Conservation (phyloP, 352 stramenopile species). For the Phytophthora brassicae region DNA sequence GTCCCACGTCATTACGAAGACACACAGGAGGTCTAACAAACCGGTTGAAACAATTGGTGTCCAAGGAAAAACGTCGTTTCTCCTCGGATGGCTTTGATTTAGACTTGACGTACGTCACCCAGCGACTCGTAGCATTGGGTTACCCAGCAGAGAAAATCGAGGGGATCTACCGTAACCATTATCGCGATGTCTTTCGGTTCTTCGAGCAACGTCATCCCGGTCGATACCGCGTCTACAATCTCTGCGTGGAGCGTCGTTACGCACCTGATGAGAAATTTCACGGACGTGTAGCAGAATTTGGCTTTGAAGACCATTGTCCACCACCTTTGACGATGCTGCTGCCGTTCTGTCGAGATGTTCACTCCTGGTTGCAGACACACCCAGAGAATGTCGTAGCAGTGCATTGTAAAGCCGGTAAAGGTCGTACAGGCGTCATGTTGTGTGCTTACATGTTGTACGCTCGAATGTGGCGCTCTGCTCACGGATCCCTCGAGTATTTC, state of each 20-base stretch:
- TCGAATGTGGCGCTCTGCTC: conserved; percentile 54
- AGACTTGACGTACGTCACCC: conserved; percentile 91
- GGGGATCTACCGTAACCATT: conserved; percentile 89
- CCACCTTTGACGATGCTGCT: conserved; percentile 73
- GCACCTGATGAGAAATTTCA: conserved; percentile 76
- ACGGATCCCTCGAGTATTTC: conserved; percentile 73
- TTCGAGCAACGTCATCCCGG: conserved; percentile 81
- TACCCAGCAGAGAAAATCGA: conserved; percentile 89
- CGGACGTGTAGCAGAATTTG: conserved; percentile 68
- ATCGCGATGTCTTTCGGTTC: conserved; percentile 89
- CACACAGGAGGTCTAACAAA: conserved; percentile 38
- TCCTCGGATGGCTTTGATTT: conserved; percentile 90
- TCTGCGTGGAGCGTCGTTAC: conserved; percentile 87
- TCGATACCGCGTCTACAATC: conserved; percentile 91
- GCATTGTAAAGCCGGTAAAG: conserved; percentile 92
- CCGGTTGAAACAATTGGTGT: conserved; percentile 84
- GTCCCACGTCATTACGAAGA: conserved; percentile 21
- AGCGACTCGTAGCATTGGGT: conserved; percentile 85
- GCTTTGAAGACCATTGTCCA: conserved; percentile 89
- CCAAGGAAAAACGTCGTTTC: conserved; percentile 90
- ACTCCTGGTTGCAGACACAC: conserved; percentile 54
- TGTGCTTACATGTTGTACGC: conserved; percentile 77
- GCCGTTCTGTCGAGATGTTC: conserved; percentile 69
- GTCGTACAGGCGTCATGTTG: conserved; percentile 90
- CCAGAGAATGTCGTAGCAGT: conserved; percentile 83